Evolutionary conservation across 352 stramenopile species (phyloP), one percentile per base, ranked within the genome.

Genomic region (Phytophthora sansomeana): DNA sequence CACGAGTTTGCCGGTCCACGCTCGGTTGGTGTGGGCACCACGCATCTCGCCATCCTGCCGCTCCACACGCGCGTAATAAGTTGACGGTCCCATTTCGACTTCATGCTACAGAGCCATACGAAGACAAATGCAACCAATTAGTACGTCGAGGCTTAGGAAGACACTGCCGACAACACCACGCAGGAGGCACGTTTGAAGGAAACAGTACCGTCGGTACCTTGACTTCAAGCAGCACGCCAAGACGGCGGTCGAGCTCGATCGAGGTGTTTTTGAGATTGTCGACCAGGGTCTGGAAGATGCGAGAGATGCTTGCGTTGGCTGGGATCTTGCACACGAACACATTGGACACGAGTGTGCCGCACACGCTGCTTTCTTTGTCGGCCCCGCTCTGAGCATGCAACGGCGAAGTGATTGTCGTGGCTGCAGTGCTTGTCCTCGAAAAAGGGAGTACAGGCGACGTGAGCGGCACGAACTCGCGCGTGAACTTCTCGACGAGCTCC

Each of bases 281-380:
- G 16, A 69, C 19, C 3, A 76, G 26, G 0, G 71, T 74, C 17
- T 70, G 32, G 29, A 78, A 87, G 16, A 90, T 78, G 3, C 56
- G 58, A 6, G 50, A 39, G 16, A 88, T 74, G 43, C 43, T 60
- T 1, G 60, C 67, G 53, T 55, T 69, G n/a, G 63, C 63, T 10
- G 78, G 71, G 19, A 87, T 60, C 51, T 87, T 87, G 64, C 78
- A 86, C 36, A 85, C 53, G 44, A 90, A 88, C 5, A 83, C 51
- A 44, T 83, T 90, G 8, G 78, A 80, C 19, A 90, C 67, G 9
- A 85, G 64, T 10, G 78, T 87, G 44, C 69, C 64, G 35, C 57
- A 71, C 16, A 58, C 48, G 44, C 43, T 47, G 8, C 42, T 49
- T 5, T 41, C 49, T 21, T 32, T 65, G 14, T 65, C 66, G 11